These are phyloP conservation scores for Claviceps sp. DNA, from an alignment of 2,329 filamentous ascomycete species.

Conservation along the genomic window DNA sequence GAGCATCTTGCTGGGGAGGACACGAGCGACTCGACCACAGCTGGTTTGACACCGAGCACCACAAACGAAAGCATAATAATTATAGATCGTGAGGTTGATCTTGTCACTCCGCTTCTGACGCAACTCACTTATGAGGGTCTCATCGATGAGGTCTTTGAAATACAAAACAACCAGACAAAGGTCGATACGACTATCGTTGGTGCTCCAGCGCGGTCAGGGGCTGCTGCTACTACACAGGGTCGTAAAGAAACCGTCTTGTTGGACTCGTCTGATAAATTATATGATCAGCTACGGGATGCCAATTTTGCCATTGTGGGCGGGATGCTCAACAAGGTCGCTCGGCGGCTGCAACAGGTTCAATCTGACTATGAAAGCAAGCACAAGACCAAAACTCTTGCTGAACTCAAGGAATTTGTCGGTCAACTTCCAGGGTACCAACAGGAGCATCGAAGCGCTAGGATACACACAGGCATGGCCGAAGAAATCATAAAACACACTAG, in stretches of 20 bases:
- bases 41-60: slow-evolving; percentile 71
- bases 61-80: slow-evolving; percentile 85
- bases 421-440: slow-evolving; percentile 86
- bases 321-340: slow-evolving; percentile 78
- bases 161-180: slow-evolving; percentile 84
- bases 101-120: slow-evolving; percentile 80
- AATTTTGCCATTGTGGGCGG: slow-evolving; percentile 93
- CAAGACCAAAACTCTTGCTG: slow-evolving; percentile 72
- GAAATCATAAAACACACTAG: slow-evolving; percentile 90
- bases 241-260: slow-evolving; percentile 79
- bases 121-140: slow-evolving; percentile 95
- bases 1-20: slow-evolving; percentile 74
- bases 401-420: slow-evolving; percentile 89
- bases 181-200: slow-evolving; percentile 85
- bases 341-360: slow-evolving; percentile 70
- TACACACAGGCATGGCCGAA: slow-evolving; percentile 84
- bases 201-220: slow-evolving; percentile 47
- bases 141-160: slow-evolving; percentile 85
- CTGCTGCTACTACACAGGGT: slow-evolving; percentile 42
- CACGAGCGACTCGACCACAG: slow-evolving; percentile 42
- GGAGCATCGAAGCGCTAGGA: slow-evolving; percentile 83
- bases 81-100: slow-evolving; percentile 89
- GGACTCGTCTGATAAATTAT: slow-evolving; percentile 80
- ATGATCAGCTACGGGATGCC: slow-evolving; percentile 72
- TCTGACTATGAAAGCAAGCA: slow-evolving; percentile 84